phyloP scores from a whole-genome alignment of 2,329 filamentous ascomycete genomes.

The Tolypocladium tundrense region DNA sequence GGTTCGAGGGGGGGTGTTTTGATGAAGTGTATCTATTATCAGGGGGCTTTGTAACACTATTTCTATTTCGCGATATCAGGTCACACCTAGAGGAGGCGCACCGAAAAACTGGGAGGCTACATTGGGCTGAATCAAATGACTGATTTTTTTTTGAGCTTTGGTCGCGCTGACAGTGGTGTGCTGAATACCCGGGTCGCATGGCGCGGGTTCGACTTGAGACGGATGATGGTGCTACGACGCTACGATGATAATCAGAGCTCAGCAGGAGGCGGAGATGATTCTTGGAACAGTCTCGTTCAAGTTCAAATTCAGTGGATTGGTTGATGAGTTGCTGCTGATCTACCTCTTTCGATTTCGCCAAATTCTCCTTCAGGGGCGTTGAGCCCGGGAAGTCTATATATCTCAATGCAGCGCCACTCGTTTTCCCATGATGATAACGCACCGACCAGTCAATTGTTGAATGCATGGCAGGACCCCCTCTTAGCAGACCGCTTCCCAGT shows the following conservation, averaged over 20 bases:
- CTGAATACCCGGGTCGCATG: background rate
- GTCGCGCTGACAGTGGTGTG: background rate
- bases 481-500: background rate
- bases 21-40: background rate
- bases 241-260: background rate
- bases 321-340: background rate
- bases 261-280: background rate
- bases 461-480: slow-evolving; percentile 6
- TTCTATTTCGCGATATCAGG: background rate
- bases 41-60: background rate
- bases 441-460: slow-evolving; percentile 13
- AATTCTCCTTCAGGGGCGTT: slow-evolving; percentile 2
- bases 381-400: slow-evolving; percentile 15
- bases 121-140: background rate
- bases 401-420: background rate
- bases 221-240: background rate
- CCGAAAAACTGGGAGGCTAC: background rate
- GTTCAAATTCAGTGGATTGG: background rate
- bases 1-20: background rate
- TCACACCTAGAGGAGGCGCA: background rate
- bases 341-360: background rate
- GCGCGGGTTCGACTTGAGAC: background rate
- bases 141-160: background rate
- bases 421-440: background rate
- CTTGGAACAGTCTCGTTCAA: background rate